phyloP scores from a whole-genome alignment of 2,329 filamentous ascomycete genomes.

The Diplodia sapinea region DNA sequence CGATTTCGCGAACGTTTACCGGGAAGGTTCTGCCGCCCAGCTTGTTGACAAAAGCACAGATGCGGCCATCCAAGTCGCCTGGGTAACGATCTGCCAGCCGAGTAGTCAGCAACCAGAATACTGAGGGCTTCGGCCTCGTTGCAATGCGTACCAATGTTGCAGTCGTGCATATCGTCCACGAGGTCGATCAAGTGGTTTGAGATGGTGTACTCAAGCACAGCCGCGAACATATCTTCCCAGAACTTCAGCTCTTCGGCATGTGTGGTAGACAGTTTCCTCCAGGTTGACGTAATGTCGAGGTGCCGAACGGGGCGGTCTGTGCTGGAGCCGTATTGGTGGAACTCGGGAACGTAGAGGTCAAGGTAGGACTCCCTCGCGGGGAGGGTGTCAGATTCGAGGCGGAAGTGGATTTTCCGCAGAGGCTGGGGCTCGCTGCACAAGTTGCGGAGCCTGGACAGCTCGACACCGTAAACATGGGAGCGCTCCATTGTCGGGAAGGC shows the following conservation, averaged over 20 bases:
- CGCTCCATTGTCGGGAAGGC: slow-evolving; percentile 12
- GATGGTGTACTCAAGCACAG: slow-evolving; percentile 37
- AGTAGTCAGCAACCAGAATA: slow-evolving; percentile 1
- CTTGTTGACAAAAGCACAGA: slow-evolving; percentile 35
- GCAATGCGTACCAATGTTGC: slow-evolving; percentile 14
- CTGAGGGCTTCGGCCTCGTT: too few species aligned
- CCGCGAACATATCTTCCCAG: slow-evolving; percentile 42
- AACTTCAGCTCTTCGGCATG: slow-evolving; percentile 42
- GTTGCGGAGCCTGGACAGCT: slow-evolving; percentile 29
- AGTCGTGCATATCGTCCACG: slow-evolving; percentile 32
- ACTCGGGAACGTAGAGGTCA: slow-evolving; percentile 28
- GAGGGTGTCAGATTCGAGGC: slow-evolving; percentile 18
- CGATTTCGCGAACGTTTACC: slow-evolving; percentile 37
- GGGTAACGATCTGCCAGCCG: slow-evolving; percentile 5
- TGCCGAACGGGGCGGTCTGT: slow-evolving; percentile 35
- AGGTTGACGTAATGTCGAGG: slow-evolving; percentile 45
- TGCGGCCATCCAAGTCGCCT: slow-evolving; percentile 25
- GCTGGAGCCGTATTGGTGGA: slow-evolving; percentile 11
- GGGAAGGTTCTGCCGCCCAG: slow-evolving; percentile 19
- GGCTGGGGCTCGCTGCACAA: not conserved
- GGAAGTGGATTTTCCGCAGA: slow-evolving; percentile 21
- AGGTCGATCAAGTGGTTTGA: slow-evolving; percentile 34
- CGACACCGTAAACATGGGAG: slow-evolving; percentile 23
- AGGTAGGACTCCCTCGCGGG: slow-evolving; percentile 8
- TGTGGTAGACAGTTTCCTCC: slow-evolving; percentile 42